Percentiles rank a stretch among this genome's conserved stretches.
Evolutionary conservation across 106 monocot genomes (phyloP).

Genomic region (Agapanthus africanus): DNA sequence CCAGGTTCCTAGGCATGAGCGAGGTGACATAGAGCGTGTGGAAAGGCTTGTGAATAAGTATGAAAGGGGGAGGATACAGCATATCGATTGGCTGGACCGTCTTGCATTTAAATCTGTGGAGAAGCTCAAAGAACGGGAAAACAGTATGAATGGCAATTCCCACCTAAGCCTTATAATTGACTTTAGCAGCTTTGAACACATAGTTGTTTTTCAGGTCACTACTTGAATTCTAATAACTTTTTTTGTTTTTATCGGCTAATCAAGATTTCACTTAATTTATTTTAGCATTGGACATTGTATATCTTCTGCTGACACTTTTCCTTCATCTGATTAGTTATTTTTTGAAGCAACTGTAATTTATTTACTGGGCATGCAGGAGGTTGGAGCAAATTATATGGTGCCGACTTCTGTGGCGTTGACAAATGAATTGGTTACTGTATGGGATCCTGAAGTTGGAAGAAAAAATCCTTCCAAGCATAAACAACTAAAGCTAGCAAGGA

Average conservation of each 20-base stretch:
- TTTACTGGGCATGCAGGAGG: constrained; percentile 43
- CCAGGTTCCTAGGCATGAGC: constrained; percentile 79
- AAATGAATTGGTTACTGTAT: constrained; percentile 94
- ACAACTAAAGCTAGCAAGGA: constrained; percentile 93
- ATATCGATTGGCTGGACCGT: constrained; percentile 92
- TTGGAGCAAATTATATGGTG: constrained; percentile 46
- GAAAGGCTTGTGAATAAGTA: constrained; percentile 91
- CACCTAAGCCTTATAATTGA: constrained; percentile 73
- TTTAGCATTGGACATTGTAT: neutral
- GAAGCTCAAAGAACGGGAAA: constrained; percentile 70
- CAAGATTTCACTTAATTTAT: neutral
- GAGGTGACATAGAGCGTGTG: constrained; percentile 78
- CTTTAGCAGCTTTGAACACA: constrained; percentile 86
- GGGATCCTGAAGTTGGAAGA: constrained; percentile 98
- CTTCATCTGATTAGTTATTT: neutral
- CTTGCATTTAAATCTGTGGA: constrained; percentile 75
- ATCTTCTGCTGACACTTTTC: neutral
- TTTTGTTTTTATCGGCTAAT: neutral
- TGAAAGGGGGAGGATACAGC: constrained; percentile 82
- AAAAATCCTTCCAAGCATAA: constrained; percentile 96
- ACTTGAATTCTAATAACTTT: neutral
- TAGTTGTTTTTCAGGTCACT: constrained; percentile 89
- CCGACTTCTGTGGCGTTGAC: constrained; percentile 60
- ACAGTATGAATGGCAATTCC: constrained; percentile 50
- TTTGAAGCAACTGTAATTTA: neutral